Base-by-base conservation (phyloP, 129 eudicot species). In the Flaveria linearis region DNA sequence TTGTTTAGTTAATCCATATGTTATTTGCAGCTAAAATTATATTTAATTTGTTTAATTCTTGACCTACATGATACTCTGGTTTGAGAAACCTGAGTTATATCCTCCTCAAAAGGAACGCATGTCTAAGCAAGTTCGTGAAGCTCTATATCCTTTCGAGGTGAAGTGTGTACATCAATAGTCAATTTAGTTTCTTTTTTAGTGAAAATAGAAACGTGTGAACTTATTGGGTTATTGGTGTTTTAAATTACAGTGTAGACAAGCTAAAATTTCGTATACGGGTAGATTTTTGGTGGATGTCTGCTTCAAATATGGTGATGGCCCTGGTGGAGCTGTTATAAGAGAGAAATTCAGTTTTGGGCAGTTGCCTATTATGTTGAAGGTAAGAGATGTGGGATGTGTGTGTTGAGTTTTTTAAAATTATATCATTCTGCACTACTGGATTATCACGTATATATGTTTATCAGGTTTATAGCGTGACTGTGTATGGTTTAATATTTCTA, bases 301-400 rank as follows among this genome's bases (percentile, higher is more conserved):
- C 71, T 87, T 88, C 64, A 89, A 91, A 72, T 94, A 87, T 61
- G 86, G 80, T 20, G 89, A 86, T 20, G 88, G 87, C 20, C 79
- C 82, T 47, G 26, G n/a, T 69, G 88, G 86, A 75, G 81, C 77
- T 62, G 77, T 71, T 57, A 69, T 87, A 8, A 85, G 90, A 67
- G 96, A 91, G 46, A 84, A 73, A 69, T 47, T 87, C 30, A 77
- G 75, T 76, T 78, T 94, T 65, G 98, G 98, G 23, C 88, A 81
- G 83, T 76, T 94, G 41, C 98, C 98, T 53, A 82, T 94, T 63
- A 94, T 94, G 98, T 78, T 94, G 65, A 93, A 85, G 96, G 97
- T 86, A 66, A 76, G 75, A 36, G 51, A 69, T 18, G 7, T 33
- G 33, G 50, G 1, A 45, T 23, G 53, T 41, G 9, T 61, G 9